These are phyloP conservation scores for Nitzschia sp. DNA, from an alignment of 108 stramenopile genomes.

Conservation along the genomic window DNA sequence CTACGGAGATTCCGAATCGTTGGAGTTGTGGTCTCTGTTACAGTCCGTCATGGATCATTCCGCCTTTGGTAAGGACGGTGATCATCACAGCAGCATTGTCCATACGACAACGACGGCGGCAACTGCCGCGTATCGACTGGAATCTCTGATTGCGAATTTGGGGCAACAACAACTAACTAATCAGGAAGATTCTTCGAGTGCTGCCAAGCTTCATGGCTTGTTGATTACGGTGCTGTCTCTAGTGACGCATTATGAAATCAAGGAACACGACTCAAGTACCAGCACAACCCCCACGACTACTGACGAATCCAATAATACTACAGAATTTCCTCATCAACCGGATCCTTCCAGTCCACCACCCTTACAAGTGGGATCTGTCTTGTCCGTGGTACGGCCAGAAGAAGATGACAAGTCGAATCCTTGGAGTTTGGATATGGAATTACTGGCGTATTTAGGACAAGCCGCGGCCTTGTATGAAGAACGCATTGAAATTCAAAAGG, in stretches of 20 bases:
- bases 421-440: constrained; percentile 43
- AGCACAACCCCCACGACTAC: background rate
- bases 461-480: constrained; percentile 76
- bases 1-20: constrained; percentile 24
- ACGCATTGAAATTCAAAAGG: constrained; percentile 74
- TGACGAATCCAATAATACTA: constrained; percentile 1
- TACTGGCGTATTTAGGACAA: constrained; percentile 62
- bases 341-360: constrained; percentile 16
- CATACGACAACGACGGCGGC: background rate
- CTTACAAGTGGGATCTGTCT: constrained; percentile 60
- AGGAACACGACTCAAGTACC: background rate
- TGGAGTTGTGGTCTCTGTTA: constrained; percentile 30
- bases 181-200: constrained; percentile 23
- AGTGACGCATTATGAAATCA: constrained; percentile 22
- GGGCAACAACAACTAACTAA: constrained; percentile 32
- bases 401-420: constrained; percentile 23
- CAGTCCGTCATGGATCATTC: constrained; percentile 41
- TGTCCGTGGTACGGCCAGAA: constrained; percentile 38
- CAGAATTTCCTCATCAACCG: background rate
- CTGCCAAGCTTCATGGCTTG: constrained; percentile 39
- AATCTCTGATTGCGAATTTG: constrained; percentile 59
- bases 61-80: constrained; percentile 27
- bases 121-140: constrained; percentile 31
- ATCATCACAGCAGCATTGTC: too few species aligned
- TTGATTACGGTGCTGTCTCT: constrained; percentile 66